Evolutionary conservation across 768 basidiomycete species (phyloP).

Genomic region (Panus rudis): DNA sequence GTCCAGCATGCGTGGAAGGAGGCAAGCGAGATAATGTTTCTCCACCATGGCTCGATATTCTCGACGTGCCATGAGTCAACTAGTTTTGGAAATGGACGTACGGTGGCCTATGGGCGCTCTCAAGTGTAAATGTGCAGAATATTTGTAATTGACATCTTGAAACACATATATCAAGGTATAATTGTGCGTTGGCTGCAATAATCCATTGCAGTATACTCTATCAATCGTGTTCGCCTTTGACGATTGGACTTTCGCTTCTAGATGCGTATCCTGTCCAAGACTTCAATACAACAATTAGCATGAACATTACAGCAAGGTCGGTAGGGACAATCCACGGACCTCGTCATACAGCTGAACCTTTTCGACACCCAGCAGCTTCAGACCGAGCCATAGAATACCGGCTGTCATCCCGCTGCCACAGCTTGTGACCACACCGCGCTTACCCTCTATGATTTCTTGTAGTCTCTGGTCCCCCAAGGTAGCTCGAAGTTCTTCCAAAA

Average conservation of each 20-base stretch:
- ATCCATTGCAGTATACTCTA: neutral
- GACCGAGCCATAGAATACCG: slow-evolving; percentile 87
- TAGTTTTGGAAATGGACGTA: too few relatives aligned
- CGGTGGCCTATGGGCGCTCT: too few relatives aligned
- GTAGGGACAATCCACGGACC: slow-evolving; percentile 41
- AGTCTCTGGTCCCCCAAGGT: slow-evolving; percentile 54
- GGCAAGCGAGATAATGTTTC: neutral
- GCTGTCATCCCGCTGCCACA: slow-evolving; percentile 99
- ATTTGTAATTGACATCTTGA: too few relatives aligned
- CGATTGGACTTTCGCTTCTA: slow-evolving; percentile 67
- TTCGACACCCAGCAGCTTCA: slow-evolving; percentile 60
- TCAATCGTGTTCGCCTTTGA: slow-evolving; percentile 29
- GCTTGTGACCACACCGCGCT: slow-evolving; percentile 57
- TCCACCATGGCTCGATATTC: too few relatives aligned
- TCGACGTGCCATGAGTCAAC: too few relatives aligned
- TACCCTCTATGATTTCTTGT: slow-evolving; percentile 52
- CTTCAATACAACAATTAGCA: slow-evolving; percentile 34
- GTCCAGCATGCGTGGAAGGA: slow-evolving; percentile 46
- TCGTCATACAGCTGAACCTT: slow-evolving; percentile 85
- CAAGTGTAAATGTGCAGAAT: too few relatives aligned
- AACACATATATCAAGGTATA: too few relatives aligned
- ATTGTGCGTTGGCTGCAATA: neutral
- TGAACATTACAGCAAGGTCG: neutral
- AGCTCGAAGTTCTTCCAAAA: slow-evolving; percentile 53
- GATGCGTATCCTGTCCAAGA: slow-evolving; percentile 94